Base-by-base conservation (phyloP, 1,284 basidiomycete genomes). In the Bjerkandera adusta region DNA sequence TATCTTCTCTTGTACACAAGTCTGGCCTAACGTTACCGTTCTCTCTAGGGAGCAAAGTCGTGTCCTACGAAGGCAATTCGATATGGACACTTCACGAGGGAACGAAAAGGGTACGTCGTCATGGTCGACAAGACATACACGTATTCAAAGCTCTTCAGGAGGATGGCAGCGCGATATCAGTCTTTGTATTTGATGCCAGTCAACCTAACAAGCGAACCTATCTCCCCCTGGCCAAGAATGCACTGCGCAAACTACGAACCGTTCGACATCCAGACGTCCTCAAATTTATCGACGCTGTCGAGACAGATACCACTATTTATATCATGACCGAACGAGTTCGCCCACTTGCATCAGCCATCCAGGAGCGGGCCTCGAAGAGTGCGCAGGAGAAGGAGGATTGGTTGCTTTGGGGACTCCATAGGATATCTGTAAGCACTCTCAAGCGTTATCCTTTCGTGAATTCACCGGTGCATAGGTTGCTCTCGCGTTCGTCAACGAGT, bases 201-300 rank as follows among this genome's bases (percentile, higher is more conserved):
- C 74, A 83, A 37, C 71, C 77, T 12, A 61, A 69, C 34, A 79
- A 74, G 58, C 79, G 76, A 58, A 78, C 73, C 41, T 68, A 81
- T 7, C 71, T 90, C 40, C 82, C 85, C 2, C 76, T 99, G 16
- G 96, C 95, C 2, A 87, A 85, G 63, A 99, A 99, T 67, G 83
- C 94, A 0, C 72, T 97, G 27, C 84, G 90, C 52, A 98, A 96
- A 67, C 75, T 99, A 10, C 80, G 95, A 33, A 91, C 92, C 2
- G 88, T 89, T 5, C 81, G 97, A 29, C 97, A 99, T 72, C 97
- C 97, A 0, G 90, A 98, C 65, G 83, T 99, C 3, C 81, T 99
- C 57, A 95, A 91, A 63, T 96, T 97, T 66, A 83, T 99, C 69
- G 95, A 97, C 56, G 91, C 81, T 1, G 84, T 92, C 5, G 95